A percentile compares a stretch with the other conserved stretches of the same genome.
Evolutionary conservation across 805 yeast genomes (phyloP).

Genomic region (Clavispora carvajalis): DNA sequence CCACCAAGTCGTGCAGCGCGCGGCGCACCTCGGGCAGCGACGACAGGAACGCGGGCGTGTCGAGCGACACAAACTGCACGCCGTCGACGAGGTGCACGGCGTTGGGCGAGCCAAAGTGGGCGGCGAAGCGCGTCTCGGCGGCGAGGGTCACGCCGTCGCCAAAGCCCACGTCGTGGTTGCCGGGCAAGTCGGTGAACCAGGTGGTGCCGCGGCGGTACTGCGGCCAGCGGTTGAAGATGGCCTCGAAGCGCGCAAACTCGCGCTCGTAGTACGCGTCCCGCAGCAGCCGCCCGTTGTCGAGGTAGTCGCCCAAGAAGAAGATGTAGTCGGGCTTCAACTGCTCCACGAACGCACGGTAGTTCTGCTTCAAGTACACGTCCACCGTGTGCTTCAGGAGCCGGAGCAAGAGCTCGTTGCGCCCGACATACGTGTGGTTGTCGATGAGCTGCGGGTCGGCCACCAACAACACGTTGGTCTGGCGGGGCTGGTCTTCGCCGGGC

Average conservation of each 20-base stretch:
- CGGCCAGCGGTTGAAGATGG: constrained; percentile 23
- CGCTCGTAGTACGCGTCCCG: constrained; percentile 24
- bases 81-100: constrained; percentile 18
- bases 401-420: constrained; percentile 27
- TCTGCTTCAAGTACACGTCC: constrained; percentile 33
- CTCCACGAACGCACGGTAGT: constrained; percentile 29
- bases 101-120: constrained; percentile 32
- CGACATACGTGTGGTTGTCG: constrained; percentile 41
- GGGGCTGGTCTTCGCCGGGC: neutral
- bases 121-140: constrained; percentile 24
- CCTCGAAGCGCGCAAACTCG: constrained; percentile 28
- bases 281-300: constrained; percentile 38
- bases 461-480: constrained; percentile 26
- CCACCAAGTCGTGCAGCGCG: constrained; percentile 13
- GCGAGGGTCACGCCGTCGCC: constrained; percentile 20
- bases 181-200: constrained; percentile 27
- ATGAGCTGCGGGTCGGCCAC: constrained; percentile 43
- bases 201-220: constrained; percentile 19
- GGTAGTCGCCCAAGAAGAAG: constrained; percentile 38
- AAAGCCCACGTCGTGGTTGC: constrained; percentile 26
- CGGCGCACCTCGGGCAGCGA: constrained; percentile 7
- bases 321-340: constrained; percentile 32
- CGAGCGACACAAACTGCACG: constrained; percentile 26
- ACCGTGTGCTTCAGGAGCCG: constrained; percentile 37
- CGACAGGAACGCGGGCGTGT: constrained; percentile 18